Conservation (phyloP, 371 early-diverging fungal species). For the Mortierella sp. region DNA sequence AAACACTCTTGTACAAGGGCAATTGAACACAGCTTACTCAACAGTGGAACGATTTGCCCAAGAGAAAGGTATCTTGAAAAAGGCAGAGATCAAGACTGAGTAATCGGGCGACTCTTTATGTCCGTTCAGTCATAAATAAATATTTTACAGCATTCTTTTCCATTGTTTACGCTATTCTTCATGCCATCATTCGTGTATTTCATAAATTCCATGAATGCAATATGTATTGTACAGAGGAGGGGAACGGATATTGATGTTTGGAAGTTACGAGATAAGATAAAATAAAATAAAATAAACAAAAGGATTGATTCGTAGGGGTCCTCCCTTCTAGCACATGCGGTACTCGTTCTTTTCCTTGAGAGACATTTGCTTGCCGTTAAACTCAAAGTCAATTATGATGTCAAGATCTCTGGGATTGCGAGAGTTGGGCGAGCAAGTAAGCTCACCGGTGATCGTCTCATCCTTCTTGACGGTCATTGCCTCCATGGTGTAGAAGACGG, state of each 20-base stretch:
- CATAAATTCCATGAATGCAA: slow-evolving; percentile 11
- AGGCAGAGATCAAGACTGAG: slow-evolving; percentile 40
- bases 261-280: slow-evolving; percentile 1
- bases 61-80: slow-evolving; percentile 39
- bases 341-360: slow-evolving; percentile 80
- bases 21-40: slow-evolving; percentile 20
- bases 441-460: slow-evolving; percentile 84
- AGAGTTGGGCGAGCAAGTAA: slow-evolving; percentile 87
- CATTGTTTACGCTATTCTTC: no score
- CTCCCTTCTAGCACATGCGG: slow-evolving; percentile 78
- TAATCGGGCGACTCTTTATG: not conserved
- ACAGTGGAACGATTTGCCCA: slow-evolving; percentile 39
- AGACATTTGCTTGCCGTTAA: slow-evolving; percentile 73
- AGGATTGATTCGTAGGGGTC: not conserved
- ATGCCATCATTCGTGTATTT: not conserved
- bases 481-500: slow-evolving; percentile 89
- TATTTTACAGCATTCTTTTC: not conserved
- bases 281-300: not conserved
- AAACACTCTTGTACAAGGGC: slow-evolving; percentile 26
- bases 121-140: not conserved
- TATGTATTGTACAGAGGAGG: slow-evolving; percentile 19
- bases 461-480: slow-evolving; percentile 80
- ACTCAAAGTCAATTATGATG: slow-evolving; percentile 84
- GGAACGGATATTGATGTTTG: slow-evolving; percentile 8
- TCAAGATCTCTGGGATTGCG: slow-evolving; percentile 95